Evolutionary conservation across 805 yeast genomes (phyloP).

Genomic region (Metschnikowia dekortorum): DNA sequence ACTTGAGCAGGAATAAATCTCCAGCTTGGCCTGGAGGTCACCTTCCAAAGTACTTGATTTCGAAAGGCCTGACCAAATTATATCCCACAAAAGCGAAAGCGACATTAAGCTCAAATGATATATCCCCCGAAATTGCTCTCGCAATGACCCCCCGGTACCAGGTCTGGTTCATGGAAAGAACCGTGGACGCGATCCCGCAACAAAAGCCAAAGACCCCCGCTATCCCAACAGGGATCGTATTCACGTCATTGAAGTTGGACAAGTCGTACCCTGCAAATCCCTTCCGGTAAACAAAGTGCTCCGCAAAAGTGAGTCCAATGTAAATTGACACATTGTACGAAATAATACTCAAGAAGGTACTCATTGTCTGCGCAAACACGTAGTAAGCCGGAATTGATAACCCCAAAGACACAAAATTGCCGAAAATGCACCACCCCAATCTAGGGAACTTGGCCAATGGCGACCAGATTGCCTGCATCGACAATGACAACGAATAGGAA

Average conservation of each 20-base stretch:
- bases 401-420: constrained; percentile 29
- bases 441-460: constrained; percentile 28
- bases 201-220: constrained; percentile 28
- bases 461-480: constrained; percentile 30
- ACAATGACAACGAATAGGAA: constrained; percentile 28
- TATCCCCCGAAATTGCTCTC: constrained; percentile 24
- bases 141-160: constrained; percentile 34
- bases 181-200: constrained; percentile 30
- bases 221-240: constrained; percentile 26
- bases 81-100: constrained; percentile 26
- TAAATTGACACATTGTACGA: constrained; percentile 32
- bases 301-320: constrained; percentile 27
- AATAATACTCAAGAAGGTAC: constrained; percentile 29
- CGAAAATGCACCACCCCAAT: constrained; percentile 31
- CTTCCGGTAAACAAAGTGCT: constrained; percentile 26
- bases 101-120: constrained; percentile 28
- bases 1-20: background rate
- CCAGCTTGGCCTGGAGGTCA: background rate
- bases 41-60: constrained; percentile 22
- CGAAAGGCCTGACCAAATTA: constrained; percentile 26
- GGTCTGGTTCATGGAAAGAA: constrained; percentile 29
- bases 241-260: constrained; percentile 20
- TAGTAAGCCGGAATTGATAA: constrained; percentile 34
- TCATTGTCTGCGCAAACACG: constrained; percentile 26
- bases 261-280: constrained; percentile 25